Conservation (phyloP, 1,139 yeast species). For the Candida dubliniensis region DNA sequence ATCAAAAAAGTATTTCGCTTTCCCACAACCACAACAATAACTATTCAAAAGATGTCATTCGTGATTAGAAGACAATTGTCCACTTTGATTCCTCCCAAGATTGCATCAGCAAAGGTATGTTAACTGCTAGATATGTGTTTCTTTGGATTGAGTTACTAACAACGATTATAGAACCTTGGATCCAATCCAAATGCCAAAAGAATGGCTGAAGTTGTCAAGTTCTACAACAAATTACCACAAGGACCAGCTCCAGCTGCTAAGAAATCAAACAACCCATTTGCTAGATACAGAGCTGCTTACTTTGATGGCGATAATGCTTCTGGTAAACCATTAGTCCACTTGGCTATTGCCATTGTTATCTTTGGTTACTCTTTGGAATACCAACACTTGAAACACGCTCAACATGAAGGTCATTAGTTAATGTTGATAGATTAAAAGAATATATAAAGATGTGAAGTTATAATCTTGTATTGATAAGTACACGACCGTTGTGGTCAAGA, state of each 20-base stretch:
- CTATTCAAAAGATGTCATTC: conserved; percentile 59
- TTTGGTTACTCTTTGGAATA: conserved; percentile 93
- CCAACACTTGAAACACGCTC: conserved; percentile 63
- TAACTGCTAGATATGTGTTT: background rate
- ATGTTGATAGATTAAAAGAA: too few relatives aligned
- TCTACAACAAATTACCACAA: conserved; percentile 95
- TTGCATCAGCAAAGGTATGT: conserved; percentile 92
- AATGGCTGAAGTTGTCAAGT: conserved; percentile 91
- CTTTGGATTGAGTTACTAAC: conserved; percentile 33
- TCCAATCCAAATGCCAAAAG: conserved; percentile 96
- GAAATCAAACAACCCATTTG: conserved; percentile 71
- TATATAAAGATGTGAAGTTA: too few relatives aligned
- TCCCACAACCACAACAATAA: background rate
- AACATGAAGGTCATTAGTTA: conserved; percentile 39
- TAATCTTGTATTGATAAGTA: too few relatives aligned
- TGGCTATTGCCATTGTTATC: conserved; percentile 66
- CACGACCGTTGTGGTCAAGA: too few relatives aligned
- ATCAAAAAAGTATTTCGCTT: too few relatives aligned
- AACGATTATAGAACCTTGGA: conserved; percentile 67
- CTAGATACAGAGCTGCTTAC: conserved; percentile 76
- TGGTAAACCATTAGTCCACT: conserved; percentile 80
- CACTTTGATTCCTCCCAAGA: conserved; percentile 97
- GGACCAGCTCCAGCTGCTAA: conserved; percentile 78
- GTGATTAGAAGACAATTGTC: conserved; percentile 91
- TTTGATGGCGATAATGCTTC: conserved; percentile 77